Base-by-base conservation (phyloP, 192 early-diverging fungal genomes). In the Linnemannia elongata region DNA sequence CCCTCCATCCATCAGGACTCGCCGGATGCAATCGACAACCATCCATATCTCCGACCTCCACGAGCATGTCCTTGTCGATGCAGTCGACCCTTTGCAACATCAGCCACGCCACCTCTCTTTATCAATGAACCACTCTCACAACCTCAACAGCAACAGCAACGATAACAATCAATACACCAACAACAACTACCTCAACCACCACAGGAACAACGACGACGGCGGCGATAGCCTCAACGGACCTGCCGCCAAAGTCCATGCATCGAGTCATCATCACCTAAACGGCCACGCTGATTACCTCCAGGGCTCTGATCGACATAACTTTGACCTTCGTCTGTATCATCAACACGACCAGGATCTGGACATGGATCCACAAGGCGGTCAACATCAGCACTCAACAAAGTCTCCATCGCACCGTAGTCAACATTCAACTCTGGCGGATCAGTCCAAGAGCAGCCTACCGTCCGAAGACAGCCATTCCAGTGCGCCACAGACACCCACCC, bases 51-150 rank as follows among this genome's bases (percentile, higher is more conserved):
- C 82, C 30, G 82, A 77, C 42, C 76, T 22, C 75, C 18, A 78
- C 68, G 75, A 83, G 82, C 82, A 83, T 78, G 82, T 83, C 72
- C 78, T 76, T 52, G 75, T 75, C 78, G 83, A 80, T 75, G 70
- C 71, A 68, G 30, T 57, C 83, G 52, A 77, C 83, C 55, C 70
- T 41, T 44, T 72, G 60, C 72, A 75, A 47, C 57, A 57, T 27
- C 74, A 68, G 52, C 78, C 70, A 57, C 68, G 38, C 70, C 81
- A 77, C 63, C 70, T 77, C 69, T 75, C 74, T n/a, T 78, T 83
- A 77, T 86, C 78, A 70, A 86, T 86, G 83, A 86, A 69, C 79
- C 52, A 80, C 68, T 42, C 38, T 57, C 60, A 54, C 49, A 44
- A 79, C 60, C 35, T 69, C 70, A n/a, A 20, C 70, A 54, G 6